Evolutionary conservation across 176 grass and related monocot species (phyloP).

Genomic region (Musa schizocarpa): DNA sequence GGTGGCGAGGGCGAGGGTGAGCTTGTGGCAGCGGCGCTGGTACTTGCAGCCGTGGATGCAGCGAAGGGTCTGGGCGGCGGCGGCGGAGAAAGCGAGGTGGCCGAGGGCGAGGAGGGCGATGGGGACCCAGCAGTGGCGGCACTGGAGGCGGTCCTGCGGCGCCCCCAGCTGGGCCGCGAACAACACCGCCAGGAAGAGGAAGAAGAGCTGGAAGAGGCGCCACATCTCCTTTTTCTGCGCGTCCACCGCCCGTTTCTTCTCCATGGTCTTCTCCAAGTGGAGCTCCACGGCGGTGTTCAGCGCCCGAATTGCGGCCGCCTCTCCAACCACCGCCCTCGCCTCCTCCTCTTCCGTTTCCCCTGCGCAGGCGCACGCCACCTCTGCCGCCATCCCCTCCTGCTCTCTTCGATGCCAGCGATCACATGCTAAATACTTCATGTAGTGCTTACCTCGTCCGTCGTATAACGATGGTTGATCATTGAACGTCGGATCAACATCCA

Average conservation of each 20-base stretch:
- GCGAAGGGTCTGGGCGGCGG: slow-evolving; percentile 85
- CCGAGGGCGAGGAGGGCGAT: slow-evolving; percentile 70
- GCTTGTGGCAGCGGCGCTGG: slow-evolving; percentile 93
- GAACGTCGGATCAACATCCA: no score
- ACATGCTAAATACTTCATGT: no score
- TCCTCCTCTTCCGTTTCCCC: background rate
- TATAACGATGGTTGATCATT: no score
- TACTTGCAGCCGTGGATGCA: slow-evolving; percentile 86
- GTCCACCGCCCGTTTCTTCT: slow-evolving; percentile 86
- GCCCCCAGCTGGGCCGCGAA: slow-evolving; percentile 37
- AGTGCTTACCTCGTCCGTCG: no score
- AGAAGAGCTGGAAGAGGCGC: slow-evolving; percentile 91
- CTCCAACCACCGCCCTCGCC: slow-evolving; percentile 18
- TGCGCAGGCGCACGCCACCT: background rate
- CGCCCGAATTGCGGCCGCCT: slow-evolving; percentile 51
- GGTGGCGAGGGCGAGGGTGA: slow-evolving; percentile 79
- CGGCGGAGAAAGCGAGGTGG: slow-evolving; percentile 84
- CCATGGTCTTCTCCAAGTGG: slow-evolving; percentile 90
- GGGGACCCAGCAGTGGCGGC: slow-evolving; percentile 81
- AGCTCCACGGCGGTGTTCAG: slow-evolving; percentile 76
- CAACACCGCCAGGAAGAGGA: slow-evolving; percentile 63
- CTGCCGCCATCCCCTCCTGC: background rate
- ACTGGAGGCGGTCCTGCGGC: slow-evolving; percentile 40
- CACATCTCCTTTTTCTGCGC: slow-evolving; percentile 95
- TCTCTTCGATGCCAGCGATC: background rate